These are phyloP conservation scores for Prunus persica DNA, from an alignment of 306 rosid species.

Conservation along the genomic window Prunus_persica_NCBIv2 NC_034015.1:18015501-18016000, in stretches of 20 bases:
- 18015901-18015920: not conserved
- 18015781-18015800: constrained; percentile 57
- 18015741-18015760: constrained; percentile 28
- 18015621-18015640: constrained; percentile 50
- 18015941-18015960: too few relatives aligned
- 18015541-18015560: too few relatives aligned
- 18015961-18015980: too few relatives aligned
- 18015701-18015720: constrained; percentile 63
- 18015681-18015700: constrained; percentile 36
- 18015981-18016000: too few relatives aligned
- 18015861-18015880: constrained; percentile 73
- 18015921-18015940: too few relatives aligned
- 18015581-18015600: constrained; percentile 44
- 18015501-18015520: too few relatives aligned
- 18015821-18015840: constrained; percentile 63
- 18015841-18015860: constrained; percentile 51
- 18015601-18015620: constrained; percentile 68
- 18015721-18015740: constrained; percentile 59
- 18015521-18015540: too few relatives aligned
- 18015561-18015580: not conserved
- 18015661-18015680: constrained; percentile 52
- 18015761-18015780: constrained; percentile 62
- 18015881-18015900: constrained; percentile 59
- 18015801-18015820: not conserved
- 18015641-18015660: constrained; percentile 45